These are phyloP conservation scores for Boletellus deceptivus DNA, from an alignment of 1,284 basidiomycete genomes.

Conservation along the genomic window DNA sequence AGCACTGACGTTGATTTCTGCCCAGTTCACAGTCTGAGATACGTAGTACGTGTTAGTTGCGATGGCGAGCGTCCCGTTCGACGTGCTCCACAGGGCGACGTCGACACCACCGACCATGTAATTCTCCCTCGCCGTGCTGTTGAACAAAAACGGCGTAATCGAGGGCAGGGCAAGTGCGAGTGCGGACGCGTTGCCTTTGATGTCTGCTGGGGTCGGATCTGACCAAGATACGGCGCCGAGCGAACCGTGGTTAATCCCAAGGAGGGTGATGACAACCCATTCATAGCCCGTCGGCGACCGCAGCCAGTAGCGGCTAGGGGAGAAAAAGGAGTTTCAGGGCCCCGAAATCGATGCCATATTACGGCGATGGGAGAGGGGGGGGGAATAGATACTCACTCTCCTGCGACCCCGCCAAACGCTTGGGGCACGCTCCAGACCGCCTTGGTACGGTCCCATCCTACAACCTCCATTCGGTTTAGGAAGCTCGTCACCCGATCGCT, in stretches of 20 bases:
- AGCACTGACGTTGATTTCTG: constrained; percentile 5
- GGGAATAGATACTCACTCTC: constrained; percentile 41
- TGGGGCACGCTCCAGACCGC: constrained; percentile 76
- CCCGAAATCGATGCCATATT: too few relatives aligned
- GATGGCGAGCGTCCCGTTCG: constrained; percentile 38
- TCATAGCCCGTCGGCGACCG: constrained; percentile 66
- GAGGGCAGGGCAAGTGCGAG: constrained; percentile 47
- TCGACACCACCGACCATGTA: constrained; percentile 38
- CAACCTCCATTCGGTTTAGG: constrained; percentile 49
- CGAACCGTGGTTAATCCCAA: constrained; percentile 71
- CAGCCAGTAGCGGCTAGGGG: constrained; percentile 59
- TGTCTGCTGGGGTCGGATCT: constrained; percentile 60
- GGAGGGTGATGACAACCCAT: constrained; percentile 58
- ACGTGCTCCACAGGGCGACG: constrained; percentile 38
- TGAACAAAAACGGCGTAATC: constrained; percentile 43
- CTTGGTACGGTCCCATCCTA: constrained; percentile 56
- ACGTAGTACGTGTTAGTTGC: constrained; percentile 43
- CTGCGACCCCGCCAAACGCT: constrained; percentile 59
- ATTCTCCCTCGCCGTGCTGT: constrained; percentile 26
- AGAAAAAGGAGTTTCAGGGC: background rate
- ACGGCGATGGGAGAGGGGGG: background rate
- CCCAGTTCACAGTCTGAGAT: constrained; percentile 24
- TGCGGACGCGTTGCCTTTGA: constrained; percentile 56
- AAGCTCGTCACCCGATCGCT: constrained; percentile 63
- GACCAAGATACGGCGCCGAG: constrained; percentile 68